These are phyloP conservation scores for Scutellaria barbata DNA, from an alignment of 257 asterid species.

Conservation along the genomic window DNA sequence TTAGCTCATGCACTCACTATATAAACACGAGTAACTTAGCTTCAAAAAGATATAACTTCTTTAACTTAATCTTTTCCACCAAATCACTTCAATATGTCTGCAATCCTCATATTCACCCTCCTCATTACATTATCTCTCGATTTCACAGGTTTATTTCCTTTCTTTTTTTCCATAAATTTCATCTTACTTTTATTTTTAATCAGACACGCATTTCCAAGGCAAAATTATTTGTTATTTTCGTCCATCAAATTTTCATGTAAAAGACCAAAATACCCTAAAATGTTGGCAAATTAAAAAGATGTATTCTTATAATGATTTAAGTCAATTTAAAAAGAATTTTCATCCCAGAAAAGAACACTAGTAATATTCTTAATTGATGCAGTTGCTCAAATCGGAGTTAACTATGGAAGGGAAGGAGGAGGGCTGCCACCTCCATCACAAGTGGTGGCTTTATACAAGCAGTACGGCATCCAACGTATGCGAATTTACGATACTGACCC, in stretches of 20 bases:
- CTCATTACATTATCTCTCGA: background rate
- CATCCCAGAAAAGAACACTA: too few species aligned
- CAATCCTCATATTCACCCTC: background rate
- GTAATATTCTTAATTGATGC: too few species aligned
- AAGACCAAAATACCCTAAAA: too few species aligned
- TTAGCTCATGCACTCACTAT: background rate
- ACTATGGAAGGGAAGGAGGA: constrained; percentile 37
- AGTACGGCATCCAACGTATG: constrained; percentile 41
- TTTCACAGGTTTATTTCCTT: constrained; percentile 11
- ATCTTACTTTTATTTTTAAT: too few species aligned
- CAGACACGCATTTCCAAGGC: too few species aligned
- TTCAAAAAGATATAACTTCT: background rate
- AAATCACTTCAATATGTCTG: background rate
- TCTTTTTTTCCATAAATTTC: too few species aligned
- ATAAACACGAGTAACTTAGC: background rate
- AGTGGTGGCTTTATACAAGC: constrained; percentile 37
- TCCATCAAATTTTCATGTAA: too few species aligned
- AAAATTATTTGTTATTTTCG: too few species aligned
- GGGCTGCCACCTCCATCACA: constrained; percentile 35
- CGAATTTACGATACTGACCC: constrained; percentile 41
- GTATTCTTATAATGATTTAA: too few species aligned
- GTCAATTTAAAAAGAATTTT: too few species aligned
- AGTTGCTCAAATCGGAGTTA: constrained; percentile 42
- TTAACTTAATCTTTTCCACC: background rate
- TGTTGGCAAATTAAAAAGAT: too few species aligned